phyloP scores from a whole-genome alignment of 148 eudicot genomes.

The Persicaria maculosa region DNA sequence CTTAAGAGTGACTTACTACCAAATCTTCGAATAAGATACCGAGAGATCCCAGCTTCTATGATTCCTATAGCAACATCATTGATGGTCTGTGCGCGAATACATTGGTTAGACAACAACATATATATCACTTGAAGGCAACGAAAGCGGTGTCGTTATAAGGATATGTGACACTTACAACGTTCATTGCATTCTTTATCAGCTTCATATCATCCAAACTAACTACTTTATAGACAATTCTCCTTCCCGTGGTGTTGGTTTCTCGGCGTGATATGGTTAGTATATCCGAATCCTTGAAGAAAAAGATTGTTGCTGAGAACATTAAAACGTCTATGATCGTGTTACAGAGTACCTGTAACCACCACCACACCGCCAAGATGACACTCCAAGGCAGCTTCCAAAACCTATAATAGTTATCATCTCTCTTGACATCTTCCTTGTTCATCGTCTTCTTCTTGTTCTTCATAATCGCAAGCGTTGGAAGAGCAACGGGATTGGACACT shows the following conservation, averaged over 20 bases:
- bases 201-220: conserved; percentile 11
- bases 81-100: background rate
- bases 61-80: conserved; percentile 13
- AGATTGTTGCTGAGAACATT: background rate
- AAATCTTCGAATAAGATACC: conserved; percentile 4
- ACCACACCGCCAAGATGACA: background rate
- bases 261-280: background rate
- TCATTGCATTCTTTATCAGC: conserved; percentile 5
- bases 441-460: background rate
- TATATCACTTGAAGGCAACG: background rate
- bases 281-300: conserved; percentile 7
- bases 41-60: background rate
- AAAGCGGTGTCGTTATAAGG: background rate
- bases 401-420: background rate
- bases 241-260: background rate
- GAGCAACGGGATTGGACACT: background rate
- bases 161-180: background rate
- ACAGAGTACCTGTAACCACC: background rate
- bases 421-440: background rate
- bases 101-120: background rate
- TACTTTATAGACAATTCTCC: background rate
- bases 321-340: background rate
- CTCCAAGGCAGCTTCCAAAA: background rate
- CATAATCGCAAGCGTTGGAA: background rate
- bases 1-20: background rate